Evolutionary conservation across 192 early-diverging fungal genomes (phyloP).

Genomic region (Coemansia sp.): DNA sequence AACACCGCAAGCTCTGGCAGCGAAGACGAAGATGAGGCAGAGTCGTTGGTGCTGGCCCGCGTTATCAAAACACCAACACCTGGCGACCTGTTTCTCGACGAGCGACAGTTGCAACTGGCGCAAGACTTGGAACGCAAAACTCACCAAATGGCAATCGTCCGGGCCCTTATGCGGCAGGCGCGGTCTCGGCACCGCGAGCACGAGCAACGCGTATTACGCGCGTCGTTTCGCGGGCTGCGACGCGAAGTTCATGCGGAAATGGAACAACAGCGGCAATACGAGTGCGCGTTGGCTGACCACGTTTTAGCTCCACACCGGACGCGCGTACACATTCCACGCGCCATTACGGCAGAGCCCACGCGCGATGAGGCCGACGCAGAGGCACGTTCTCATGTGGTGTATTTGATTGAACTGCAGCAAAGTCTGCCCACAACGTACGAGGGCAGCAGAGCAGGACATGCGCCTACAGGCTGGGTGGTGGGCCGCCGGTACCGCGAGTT

Average conservation of each 20-base stretch:
- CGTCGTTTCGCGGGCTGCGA: constrained; percentile 56
- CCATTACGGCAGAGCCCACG: constrained; percentile 5
- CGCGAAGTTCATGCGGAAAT: constrained; percentile 60
- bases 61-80: constrained; percentile 64
- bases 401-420: constrained; percentile 72
- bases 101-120: constrained; percentile 55
- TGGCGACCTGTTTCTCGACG: constrained; percentile 66
- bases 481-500: constrained; percentile 84
- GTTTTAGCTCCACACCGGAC: constrained; percentile 56
- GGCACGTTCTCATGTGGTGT: constrained; percentile 22
- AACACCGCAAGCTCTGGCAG: neutral
- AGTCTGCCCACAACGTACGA: constrained; percentile 20
- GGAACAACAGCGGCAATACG: constrained; percentile 67
- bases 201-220: constrained; percentile 65
- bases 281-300: constrained; percentile 61
- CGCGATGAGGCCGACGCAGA: neutral
- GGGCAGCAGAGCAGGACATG: constrained; percentile 13
- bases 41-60: constrained; percentile 45
- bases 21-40: constrained; percentile 25
- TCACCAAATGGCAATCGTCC: constrained; percentile 69
- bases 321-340: constrained; percentile 45
- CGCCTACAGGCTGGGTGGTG: constrained; percentile 68
- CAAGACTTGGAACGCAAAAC: constrained; percentile 58
- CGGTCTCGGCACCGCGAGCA: constrained; percentile 53
- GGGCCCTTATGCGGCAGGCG: constrained; percentile 64